These are phyloP conservation scores for Hyphopichia khmerensis DNA, from an alignment of 1,139 yeast genomes.

Conservation along the genomic window DNA sequence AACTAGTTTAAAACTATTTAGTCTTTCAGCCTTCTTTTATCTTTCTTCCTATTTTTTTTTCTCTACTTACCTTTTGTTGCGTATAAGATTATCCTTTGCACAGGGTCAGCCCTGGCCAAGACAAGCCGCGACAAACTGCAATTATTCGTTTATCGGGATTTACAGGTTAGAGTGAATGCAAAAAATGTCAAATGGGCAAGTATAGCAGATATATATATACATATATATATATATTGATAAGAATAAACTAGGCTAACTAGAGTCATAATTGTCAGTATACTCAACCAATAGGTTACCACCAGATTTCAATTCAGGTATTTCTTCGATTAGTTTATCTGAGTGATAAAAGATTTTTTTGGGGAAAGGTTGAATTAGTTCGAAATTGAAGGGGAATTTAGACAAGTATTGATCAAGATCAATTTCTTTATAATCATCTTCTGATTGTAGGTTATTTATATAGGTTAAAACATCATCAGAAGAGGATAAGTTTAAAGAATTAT, in stretches of 20 bases:
- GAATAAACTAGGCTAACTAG: too few species aligned
- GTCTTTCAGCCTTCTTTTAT: too few species aligned
- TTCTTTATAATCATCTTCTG: slow-evolving; percentile 5
- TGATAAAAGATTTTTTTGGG: slow-evolving; percentile 34
- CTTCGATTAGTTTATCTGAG: slow-evolving; percentile 14
- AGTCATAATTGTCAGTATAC: slow-evolving; percentile 8
- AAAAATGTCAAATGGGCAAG: too few species aligned
- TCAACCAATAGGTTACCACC: slow-evolving; percentile 46
- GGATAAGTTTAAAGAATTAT: slow-evolving; percentile 11
- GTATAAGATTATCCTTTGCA: neutral
- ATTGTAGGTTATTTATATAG: slow-evolving; percentile 9
- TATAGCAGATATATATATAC: too few species aligned
- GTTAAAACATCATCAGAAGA: slow-evolving; percentile 12
- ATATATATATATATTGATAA: too few species aligned
- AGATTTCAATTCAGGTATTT: slow-evolving; percentile 27
- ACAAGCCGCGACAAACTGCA: neutral
- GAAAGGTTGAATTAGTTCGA: slow-evolving; percentile 45
- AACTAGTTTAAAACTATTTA: too few species aligned
- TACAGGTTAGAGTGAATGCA: neutral
- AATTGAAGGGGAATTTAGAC: slow-evolving; percentile 26
- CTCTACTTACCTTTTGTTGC: too few species aligned
- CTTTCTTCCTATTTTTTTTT: too few species aligned
- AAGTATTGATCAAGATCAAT: slow-evolving; percentile 18
- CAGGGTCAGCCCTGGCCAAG: neutral
- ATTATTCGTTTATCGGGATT: neutral